A percentile compares a stretch with the other conserved stretches of the same genome.
These are phyloP conservation scores for Nakazawaea anatomiae DNA, from an alignment of 805 yeast species.

Conservation along the genomic window DNA sequence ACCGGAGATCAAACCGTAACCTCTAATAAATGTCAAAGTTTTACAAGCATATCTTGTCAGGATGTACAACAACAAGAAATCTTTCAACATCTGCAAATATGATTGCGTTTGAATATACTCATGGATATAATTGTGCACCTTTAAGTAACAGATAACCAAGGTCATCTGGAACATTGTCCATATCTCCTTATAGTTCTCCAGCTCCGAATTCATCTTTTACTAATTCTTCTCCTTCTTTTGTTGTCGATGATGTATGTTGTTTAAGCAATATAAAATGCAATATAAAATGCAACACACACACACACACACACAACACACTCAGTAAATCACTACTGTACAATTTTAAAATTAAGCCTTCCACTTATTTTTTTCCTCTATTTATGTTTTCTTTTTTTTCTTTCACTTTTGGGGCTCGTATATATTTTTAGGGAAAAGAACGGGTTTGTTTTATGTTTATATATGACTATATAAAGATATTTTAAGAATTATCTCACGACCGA, in stretches of 20 bases:
- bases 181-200: slow-evolving; percentile 3
- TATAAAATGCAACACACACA: too few relatives aligned
- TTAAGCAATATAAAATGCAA: too few relatives aligned
- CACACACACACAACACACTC: too few relatives aligned
- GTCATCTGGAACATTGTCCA: slow-evolving; percentile 4
- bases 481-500: too few relatives aligned
- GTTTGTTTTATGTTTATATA: too few relatives aligned
- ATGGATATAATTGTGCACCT: not conserved
- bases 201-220: not conserved
- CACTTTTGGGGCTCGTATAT: too few relatives aligned
- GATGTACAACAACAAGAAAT: slow-evolving; percentile 3
- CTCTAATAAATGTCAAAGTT: slow-evolving; percentile 18
- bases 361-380: too few relatives aligned
- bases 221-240: not conserved
- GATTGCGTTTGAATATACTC: not conserved
- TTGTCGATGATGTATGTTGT: too few relatives aligned
- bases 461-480: too few relatives aligned
- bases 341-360: too few relatives aligned
- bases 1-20: slow-evolving; percentile 36
- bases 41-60: not conserved
- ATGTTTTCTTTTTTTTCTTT: too few relatives aligned
- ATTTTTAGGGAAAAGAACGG: too few relatives aligned
- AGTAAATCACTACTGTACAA: not conserved
- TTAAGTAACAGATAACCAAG: not conserved
- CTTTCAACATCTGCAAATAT: slow-evolving; percentile 4